phyloP scores from a whole-genome alignment of 2,329 filamentous ascomycete genomes.

The Leptosphaerulina australis region DNA sequence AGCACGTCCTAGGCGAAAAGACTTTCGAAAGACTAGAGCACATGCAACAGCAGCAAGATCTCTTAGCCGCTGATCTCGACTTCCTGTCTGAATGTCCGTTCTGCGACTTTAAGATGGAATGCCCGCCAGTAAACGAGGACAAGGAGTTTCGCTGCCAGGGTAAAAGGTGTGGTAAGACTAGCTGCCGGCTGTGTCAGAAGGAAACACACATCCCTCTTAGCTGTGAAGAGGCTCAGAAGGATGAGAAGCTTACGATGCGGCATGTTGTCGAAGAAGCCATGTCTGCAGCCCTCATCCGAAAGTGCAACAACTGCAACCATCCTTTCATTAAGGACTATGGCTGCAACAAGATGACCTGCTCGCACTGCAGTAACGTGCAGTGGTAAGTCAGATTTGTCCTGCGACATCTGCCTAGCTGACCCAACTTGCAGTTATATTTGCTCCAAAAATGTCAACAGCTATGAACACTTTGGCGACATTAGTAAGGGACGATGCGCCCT shows the following conservation, averaged over 20 bases:
- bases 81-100: constrained; percentile 79
- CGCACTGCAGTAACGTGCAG: constrained; percentile 61
- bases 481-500: constrained; percentile 61
- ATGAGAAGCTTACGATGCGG: constrained; percentile 65
- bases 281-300: constrained; percentile 77
- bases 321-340: constrained; percentile 79
- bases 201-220: constrained; percentile 74
- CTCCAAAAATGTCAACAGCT: constrained; percentile 65
- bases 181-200: constrained; percentile 65
- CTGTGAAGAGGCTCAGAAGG: constrained; percentile 69
- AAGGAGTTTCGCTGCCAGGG: constrained; percentile 76
- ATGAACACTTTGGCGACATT: constrained; percentile 71
- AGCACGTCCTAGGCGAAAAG: constrained; percentile 63
- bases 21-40: constrained; percentile 68
- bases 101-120: constrained; percentile 79
- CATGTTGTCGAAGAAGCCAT: constrained; percentile 82
- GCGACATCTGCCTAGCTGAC: constrained; percentile 6
- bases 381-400: constrained; percentile 53
- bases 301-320: constrained; percentile 74
- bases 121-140: constrained; percentile 68
- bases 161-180: constrained; percentile 63
- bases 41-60: constrained; percentile 71
- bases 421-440: constrained; percentile 68
- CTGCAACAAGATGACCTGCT: constrained; percentile 84
- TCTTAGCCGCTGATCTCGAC: constrained; percentile 73